Evolutionary conservation across 257 asterid species (phyloP).

Genomic region (Solanum gandarillasii): DNA sequence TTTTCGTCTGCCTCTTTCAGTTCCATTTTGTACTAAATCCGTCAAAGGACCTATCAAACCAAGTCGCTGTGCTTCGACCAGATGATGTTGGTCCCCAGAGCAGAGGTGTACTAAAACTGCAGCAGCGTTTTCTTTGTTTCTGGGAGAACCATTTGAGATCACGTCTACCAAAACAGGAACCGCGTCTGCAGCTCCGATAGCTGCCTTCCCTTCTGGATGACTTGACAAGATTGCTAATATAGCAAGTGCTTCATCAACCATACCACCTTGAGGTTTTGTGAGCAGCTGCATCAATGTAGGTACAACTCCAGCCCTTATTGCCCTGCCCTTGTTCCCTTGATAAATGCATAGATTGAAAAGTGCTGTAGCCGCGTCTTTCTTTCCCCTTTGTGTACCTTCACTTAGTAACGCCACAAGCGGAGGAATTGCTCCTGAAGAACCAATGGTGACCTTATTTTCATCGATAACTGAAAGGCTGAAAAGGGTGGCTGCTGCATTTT

Average conservation of each 20-base stretch:
- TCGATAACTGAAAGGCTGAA: conserved; percentile 13
- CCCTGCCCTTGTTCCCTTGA: conserved; percentile 16
- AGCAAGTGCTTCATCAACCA: conserved; percentile 17
- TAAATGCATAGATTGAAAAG: conserved; percentile 14
- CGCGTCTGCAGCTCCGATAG: conserved; percentile 8
- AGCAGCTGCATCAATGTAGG: conserved; percentile 1
- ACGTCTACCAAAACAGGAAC: conserved; percentile 11
- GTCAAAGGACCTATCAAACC: conserved; percentile 2
- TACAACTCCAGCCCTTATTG: conserved; percentile 16
- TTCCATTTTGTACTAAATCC: conserved; percentile 3
- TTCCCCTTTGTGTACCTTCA: conserved; percentile 8
- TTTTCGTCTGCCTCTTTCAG: conserved; percentile 5
- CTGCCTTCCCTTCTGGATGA: conserved; percentile 7
- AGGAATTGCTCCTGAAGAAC: conserved; percentile 6
- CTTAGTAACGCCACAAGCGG: conserved; percentile 10
- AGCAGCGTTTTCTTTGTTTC: conserved; percentile 14
- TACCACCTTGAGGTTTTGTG: neutral
- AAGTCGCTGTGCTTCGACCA: conserved; percentile 2
- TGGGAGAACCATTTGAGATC: conserved; percentile 8
- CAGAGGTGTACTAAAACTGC: conserved; percentile 8
- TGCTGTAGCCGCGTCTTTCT: conserved; percentile 22
- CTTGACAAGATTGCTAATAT: conserved; percentile 13
- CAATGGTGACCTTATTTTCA: conserved; percentile 8
- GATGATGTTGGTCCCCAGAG: conserved; percentile 3
- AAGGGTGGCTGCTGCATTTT: conserved; percentile 17